Base-by-base conservation (phyloP, 2,329 filamentous ascomycete species). In the Fusarium camptoceras region DNA sequence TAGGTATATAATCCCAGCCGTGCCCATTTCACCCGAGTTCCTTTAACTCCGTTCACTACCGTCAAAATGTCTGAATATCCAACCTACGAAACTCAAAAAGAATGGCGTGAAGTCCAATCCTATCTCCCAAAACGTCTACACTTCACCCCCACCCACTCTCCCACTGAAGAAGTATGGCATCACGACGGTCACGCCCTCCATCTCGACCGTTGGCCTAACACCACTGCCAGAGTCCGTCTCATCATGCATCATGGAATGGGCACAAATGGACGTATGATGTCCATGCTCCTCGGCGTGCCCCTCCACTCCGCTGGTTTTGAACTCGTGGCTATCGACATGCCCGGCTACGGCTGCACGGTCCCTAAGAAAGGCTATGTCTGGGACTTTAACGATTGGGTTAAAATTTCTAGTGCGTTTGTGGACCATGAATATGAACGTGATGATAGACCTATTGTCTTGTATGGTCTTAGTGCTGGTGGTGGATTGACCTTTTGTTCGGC, bases 231-330 rank as follows among this genome's bases (percentile, higher is more conserved):
- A 14, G 8, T 37, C 15, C 41, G 61, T 10, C 15, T 64, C 6
- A 59, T 64, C 15, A 25, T 64, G 31, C 59, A 64, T 24, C 59
- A 64, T 3, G 61, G 61, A 0, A 50, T 64, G 59, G 61, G 61
- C 5, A 64, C 61, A 9, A 64, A 64, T 9, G 44, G 61, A 0
- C 61, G 61, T 9, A 64, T 64, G 61, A 64, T 64, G 59, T 58
- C 61, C 6, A 64, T 58, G 51, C 22, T 64, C 8, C 61, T 64
- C 5, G 61, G 61, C 7, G 51, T 64, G 0, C 59, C 61, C 6
- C 61, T 64, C 1, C 61, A 64, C n/a, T 18, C 46, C 41, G 59
- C 50, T 10, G 59, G 59, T 0, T 51, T 50, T 8, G 59, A 64
- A 22, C 31, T 64, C 8, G 44, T 64, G 8, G 59, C 61, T 0